Conservation (phyloP, 2,329 filamentous ascomycete species). For the Epichloe amarillans region DNA sequence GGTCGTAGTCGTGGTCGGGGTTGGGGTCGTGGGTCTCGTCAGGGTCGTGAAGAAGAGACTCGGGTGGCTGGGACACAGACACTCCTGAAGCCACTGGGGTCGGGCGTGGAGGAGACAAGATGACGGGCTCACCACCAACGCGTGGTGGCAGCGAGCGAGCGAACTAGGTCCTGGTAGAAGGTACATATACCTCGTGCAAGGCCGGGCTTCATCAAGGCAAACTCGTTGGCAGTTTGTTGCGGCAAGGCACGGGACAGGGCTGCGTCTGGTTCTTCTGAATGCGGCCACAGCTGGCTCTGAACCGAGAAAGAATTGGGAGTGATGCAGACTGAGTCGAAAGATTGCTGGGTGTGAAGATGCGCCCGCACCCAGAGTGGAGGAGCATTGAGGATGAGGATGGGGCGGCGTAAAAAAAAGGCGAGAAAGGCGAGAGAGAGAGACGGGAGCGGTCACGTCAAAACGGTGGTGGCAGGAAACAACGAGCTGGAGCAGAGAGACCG, state of each 20-base stretch:
- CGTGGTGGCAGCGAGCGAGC: constrained; percentile 18
- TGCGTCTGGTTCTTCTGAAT: not conserved
- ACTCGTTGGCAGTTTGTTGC: not conserved
- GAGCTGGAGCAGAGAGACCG: not conserved
- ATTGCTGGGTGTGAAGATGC: constrained; percentile 1
- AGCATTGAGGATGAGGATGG: not conserved
- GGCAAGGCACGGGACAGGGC: not conserved
- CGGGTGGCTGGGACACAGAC: constrained; percentile 28
- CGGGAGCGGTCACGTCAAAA: constrained; percentile 17
- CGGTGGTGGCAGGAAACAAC: constrained; percentile 17
- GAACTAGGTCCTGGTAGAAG: not conserved
- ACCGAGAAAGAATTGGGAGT: not conserved
- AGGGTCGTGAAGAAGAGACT: constrained; percentile 35
- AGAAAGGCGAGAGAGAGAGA: too few relatives aligned
- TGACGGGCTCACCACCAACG: constrained; percentile 27
- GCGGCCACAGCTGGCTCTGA: not conserved
- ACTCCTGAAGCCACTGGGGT: constrained; percentile 27
- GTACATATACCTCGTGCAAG: not conserved
- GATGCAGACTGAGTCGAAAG: not conserved
- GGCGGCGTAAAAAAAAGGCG: too few relatives aligned
- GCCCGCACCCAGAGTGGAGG: constrained; percentile 1
- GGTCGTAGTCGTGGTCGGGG: not conserved
- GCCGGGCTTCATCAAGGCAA: not conserved
- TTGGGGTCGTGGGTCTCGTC: constrained; percentile 37
- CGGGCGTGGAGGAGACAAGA: constrained; percentile 32